Evolutionary conservation across 1,139 yeast species (phyloP).

Genomic region (Saccharomyces hybrid): DNA sequence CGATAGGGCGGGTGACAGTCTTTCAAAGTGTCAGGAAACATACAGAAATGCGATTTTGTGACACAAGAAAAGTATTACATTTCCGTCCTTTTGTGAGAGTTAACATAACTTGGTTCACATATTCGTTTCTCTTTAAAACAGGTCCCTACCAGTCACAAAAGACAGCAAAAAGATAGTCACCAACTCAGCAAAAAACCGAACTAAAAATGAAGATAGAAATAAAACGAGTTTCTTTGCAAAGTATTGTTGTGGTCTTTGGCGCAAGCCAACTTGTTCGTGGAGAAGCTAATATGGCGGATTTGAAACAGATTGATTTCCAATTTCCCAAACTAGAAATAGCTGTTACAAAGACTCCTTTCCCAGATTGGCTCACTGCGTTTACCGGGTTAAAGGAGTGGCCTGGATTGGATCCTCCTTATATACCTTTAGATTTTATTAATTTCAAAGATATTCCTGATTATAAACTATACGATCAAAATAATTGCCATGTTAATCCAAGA

Average conservation of each 20-base stretch:
- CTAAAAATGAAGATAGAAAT: neutral
- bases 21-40: neutral
- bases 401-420: conserved; percentile 74
- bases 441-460: conserved; percentile 43
- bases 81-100: neutral
- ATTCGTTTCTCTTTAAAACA: neutral
- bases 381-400: conserved; percentile 82
- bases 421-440: conserved; percentile 67
- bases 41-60: neutral
- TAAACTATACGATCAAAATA: conserved; percentile 49
- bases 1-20: neutral
- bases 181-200: neutral
- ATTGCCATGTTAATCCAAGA: conserved; percentile 45
- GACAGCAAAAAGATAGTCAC: neutral
- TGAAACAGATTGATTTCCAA: neutral
- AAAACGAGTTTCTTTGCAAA: neutral
- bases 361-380: conserved; percentile 66
- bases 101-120: neutral
- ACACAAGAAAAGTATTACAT: neutral
- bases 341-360: conserved; percentile 44
- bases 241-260: neutral
- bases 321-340: neutral
- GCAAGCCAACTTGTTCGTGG: neutral
- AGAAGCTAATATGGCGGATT: neutral
- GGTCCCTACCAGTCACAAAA: neutral